Evolutionary conservation across 306 rosid species (phyloP).

Genomic region (Lathyrus sativus): DNA sequence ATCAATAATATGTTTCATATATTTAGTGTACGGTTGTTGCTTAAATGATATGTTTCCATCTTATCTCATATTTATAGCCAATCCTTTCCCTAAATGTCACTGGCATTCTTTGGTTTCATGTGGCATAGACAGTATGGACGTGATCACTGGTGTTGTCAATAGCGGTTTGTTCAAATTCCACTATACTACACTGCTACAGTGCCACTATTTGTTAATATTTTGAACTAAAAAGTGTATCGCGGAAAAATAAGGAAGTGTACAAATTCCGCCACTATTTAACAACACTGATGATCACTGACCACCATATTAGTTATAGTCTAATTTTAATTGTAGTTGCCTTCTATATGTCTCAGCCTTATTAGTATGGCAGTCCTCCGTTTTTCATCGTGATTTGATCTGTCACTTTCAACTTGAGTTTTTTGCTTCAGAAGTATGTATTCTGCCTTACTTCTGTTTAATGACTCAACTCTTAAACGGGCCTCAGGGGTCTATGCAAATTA

Average conservation of each 20-base stretch:
- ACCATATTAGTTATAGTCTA: background rate
- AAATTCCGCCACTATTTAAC: background rate
- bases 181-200: background rate
- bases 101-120: slow-evolving; percentile 2
- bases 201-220: background rate
- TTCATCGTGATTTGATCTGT: background rate
- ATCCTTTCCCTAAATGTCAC: background rate
- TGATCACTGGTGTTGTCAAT: background rate
- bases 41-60: background rate
- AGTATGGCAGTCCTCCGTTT: background rate
- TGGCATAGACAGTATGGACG: background rate
- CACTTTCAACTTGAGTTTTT: background rate
- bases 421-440: background rate
- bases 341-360: background rate
- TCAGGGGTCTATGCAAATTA: background rate
- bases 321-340: background rate
- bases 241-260: background rate
- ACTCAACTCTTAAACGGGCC: background rate
- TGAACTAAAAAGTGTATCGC: background rate
- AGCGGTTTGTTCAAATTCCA: background rate
- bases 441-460: background rate
- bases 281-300: background rate
- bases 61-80: slow-evolving; percentile 12
- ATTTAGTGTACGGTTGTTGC: background rate
- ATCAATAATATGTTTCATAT: background rate